These are phyloP conservation scores for Toxicodendron radicans DNA, from an alignment of 345 rosid genomes.

Conservation along the genomic window DNA sequence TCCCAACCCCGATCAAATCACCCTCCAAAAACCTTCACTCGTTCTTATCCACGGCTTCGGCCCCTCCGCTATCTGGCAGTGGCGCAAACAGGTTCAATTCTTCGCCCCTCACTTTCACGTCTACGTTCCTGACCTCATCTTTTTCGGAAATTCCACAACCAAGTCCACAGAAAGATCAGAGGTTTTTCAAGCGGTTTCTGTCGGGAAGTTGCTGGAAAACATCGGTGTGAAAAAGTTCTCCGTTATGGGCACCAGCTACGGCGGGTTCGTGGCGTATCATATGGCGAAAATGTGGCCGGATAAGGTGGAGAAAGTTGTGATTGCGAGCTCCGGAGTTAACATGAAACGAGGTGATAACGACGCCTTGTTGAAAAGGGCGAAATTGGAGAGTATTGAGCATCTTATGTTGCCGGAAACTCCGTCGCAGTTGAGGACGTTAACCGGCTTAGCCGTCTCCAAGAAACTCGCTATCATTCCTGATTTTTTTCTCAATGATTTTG, in stretches of 20 bases:
- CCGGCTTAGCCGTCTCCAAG: slow-evolving; percentile 44
- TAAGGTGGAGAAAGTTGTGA: slow-evolving; percentile 74
- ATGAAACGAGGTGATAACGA: slow-evolving; percentile 54
- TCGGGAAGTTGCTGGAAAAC: slow-evolving; percentile 56
- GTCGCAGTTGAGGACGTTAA: slow-evolving; percentile 50
- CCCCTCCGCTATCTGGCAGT: slow-evolving; percentile 72
- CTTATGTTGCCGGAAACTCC: slow-evolving; percentile 76
- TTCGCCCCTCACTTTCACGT: slow-evolving; percentile 48
- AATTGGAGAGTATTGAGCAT: slow-evolving; percentile 45
- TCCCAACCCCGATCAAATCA: slow-evolving; percentile 28
- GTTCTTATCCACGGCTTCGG: slow-evolving; percentile 90
- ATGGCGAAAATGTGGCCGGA: slow-evolving; percentile 72
- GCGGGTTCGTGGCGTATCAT: slow-evolving; percentile 86
- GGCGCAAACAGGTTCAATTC: slow-evolving; percentile 77
- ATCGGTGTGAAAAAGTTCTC: slow-evolving; percentile 46
- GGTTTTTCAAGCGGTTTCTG: slow-evolving; percentile 64
- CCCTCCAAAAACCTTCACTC: slow-evolving; percentile 40
- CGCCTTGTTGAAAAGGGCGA: slow-evolving; percentile 47
- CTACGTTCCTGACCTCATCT: slow-evolving; percentile 76
- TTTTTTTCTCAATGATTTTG: slow-evolving; percentile 53
- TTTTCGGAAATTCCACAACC: slow-evolving; percentile 68
- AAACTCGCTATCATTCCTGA: slow-evolving; percentile 50
- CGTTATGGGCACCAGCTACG: slow-evolving; percentile 84
- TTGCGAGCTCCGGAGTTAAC: slow-evolving; percentile 80
- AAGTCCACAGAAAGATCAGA: slow-evolving; percentile 62